phyloP scores from a whole-genome alignment of 1,284 basidiomycete genomes.

The Ceratobasidium sp. region DNA sequence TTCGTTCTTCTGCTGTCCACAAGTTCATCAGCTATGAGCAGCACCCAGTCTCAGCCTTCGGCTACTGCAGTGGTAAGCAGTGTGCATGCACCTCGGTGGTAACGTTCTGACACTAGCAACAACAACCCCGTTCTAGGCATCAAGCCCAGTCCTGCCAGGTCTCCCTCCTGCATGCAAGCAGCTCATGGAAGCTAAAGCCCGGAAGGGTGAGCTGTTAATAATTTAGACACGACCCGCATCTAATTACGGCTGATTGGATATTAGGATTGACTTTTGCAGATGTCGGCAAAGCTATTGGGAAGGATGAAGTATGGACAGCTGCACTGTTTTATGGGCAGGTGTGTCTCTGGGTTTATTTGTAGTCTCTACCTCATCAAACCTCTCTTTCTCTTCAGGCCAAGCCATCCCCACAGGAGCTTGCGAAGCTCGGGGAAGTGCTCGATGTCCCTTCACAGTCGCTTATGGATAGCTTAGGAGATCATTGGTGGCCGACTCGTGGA shows the following conservation, averaged over 20 bases:
- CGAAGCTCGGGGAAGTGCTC: slow-evolving; percentile 64
- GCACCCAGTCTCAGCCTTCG: too few species aligned
- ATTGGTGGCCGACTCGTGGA: slow-evolving; percentile 79
- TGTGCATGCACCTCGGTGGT: too few species aligned
- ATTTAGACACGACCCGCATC: too few species aligned
- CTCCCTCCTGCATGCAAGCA: slow-evolving; percentile 36
- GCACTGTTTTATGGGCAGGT: slow-evolving; percentile 88
- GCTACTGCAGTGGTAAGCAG: too few species aligned
- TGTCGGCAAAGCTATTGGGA: slow-evolving; percentile 74
- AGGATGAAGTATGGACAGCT: slow-evolving; percentile 89
- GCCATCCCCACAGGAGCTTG: slow-evolving; percentile 68
- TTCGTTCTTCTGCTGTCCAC: too few species aligned
- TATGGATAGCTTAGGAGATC: slow-evolving; percentile 64
- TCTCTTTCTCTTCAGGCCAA: slow-evolving; percentile 65
- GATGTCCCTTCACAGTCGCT: slow-evolving; percentile 57
- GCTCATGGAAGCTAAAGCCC: slow-evolving; percentile 31
- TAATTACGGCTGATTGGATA: too few species aligned
- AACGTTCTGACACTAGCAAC: too few species aligned
- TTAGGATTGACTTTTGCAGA: slow-evolving; percentile 70
- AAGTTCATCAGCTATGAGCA: too few species aligned
- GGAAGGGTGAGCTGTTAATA: not conserved
- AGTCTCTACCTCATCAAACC: not conserved
- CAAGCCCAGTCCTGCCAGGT: slow-evolving; percentile 27
- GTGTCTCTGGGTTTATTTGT: slow-evolving; percentile 44
- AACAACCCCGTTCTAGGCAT: not conserved